phyloP scores from a whole-genome alignment of 768 basidiomycete species.

The Kwoniella heveanensis region DNA sequence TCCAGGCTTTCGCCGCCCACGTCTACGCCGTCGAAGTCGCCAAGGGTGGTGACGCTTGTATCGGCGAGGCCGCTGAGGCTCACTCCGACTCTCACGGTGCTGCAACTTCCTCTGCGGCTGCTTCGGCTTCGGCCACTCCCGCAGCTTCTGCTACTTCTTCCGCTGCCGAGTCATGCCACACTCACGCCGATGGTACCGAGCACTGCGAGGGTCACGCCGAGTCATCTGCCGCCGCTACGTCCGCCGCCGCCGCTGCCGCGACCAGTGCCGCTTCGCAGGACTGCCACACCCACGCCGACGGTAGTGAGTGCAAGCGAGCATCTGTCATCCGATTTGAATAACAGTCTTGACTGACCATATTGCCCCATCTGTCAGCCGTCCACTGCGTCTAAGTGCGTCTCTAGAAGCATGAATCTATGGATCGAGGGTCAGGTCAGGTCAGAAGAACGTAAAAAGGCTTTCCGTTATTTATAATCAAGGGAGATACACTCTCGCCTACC shows the following conservation, averaged over 20 bases:
- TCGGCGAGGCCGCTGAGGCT: slow-evolving; percentile 28
- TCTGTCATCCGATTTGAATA: no score
- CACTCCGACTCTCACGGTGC: slow-evolving; percentile 12
- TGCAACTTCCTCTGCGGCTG: slow-evolving; percentile 13
- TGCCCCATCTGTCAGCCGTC: slow-evolving; percentile 4
- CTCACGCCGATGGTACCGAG: slow-evolving; percentile 41
- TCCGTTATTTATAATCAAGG: not conserved
- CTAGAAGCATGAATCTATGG: not conserved
- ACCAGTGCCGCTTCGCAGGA: slow-evolving; percentile 1
- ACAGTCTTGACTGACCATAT: not conserved
- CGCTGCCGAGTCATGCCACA: slow-evolving; percentile 34
- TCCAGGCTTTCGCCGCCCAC: slow-evolving; percentile 53
- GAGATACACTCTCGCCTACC: no score
- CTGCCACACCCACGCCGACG: slow-evolving; percentile 41
- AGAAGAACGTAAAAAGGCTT: not conserved
- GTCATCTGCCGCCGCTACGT: slow-evolving; percentile 20
- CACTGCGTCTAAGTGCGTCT: slow-evolving; percentile 18
- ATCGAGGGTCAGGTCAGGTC: no score
- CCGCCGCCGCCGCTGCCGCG: slow-evolving; percentile 15
- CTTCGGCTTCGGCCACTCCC: slow-evolving; percentile 24
- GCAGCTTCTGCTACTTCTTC: slow-evolving; percentile 17
- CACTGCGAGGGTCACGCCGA: slow-evolving; percentile 15
- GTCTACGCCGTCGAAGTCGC: slow-evolving; percentile 49
- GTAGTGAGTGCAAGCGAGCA: slow-evolving; percentile 18
- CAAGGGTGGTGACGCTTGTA: slow-evolving; percentile 39